phyloP scores from a whole-genome alignment of 108 stramenopile species.

The Bacterosira constricta region DNA sequence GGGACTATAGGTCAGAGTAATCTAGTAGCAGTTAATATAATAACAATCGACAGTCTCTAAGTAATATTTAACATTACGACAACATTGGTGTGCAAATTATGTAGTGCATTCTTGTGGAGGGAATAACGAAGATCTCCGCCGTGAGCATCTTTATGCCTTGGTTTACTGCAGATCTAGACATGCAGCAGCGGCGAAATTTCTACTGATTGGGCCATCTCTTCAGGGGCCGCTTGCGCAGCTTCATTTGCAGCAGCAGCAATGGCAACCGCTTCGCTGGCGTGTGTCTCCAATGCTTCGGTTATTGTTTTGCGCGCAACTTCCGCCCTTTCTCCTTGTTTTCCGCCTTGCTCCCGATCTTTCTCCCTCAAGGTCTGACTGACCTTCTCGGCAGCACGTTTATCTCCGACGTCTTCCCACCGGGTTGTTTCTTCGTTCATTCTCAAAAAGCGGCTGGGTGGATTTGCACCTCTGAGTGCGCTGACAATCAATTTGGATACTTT shows the following conservation, averaged over 20 bases:
- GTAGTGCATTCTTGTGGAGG: too few species aligned
- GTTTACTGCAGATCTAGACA: neutral
- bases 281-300: neutral
- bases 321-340: neutral
- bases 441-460: constrained; percentile 67
- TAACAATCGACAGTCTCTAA: too few species aligned
- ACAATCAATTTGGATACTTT: constrained; percentile 79
- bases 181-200: neutral
- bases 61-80: too few species aligned
- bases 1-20: constrained; percentile 24
- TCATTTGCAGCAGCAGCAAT: neutral
- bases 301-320: neutral
- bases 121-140: too few species aligned
- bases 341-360: constrained; percentile 31
- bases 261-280: neutral
- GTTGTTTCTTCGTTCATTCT: constrained; percentile 55
- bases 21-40: too few species aligned
- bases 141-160: neutral
- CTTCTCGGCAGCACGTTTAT: constrained; percentile 59
- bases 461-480: constrained; percentile 38
- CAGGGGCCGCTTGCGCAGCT: too few species aligned
- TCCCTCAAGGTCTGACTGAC: constrained; percentile 49
- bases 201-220: too few species aligned
- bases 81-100: too few species aligned
- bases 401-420: constrained; percentile 82